phyloP scores from a whole-genome alignment of 2,329 filamentous ascomycete species.

The Colletotrichum sp. region DNA sequence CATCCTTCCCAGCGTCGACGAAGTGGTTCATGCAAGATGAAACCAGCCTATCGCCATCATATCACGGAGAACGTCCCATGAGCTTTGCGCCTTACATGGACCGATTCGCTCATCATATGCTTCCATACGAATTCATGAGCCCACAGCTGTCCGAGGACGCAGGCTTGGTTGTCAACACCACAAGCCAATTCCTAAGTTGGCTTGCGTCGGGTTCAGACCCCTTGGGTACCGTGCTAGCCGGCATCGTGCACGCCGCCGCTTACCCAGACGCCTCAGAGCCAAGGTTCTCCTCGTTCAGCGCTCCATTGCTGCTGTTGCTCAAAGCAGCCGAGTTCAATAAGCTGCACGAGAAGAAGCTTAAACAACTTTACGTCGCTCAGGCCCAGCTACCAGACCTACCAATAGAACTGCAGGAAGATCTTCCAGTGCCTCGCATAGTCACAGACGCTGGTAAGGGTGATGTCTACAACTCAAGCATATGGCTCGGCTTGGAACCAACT shows the following conservation, averaged over 20 bases:
- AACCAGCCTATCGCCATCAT: background rate
- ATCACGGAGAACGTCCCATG: background rate
- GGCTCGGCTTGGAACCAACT: slow-evolving; percentile 86
- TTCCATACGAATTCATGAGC: slow-evolving; percentile 32
- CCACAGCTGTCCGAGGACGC: slow-evolving; percentile 25
- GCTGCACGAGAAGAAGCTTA: slow-evolving; percentile 16
- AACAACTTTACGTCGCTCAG: slow-evolving; percentile 85
- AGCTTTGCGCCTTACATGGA: slow-evolving; percentile 21
- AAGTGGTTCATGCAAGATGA: slow-evolving; percentile 30
- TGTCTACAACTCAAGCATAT: slow-evolving; percentile 85
- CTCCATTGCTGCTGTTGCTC: slow-evolving; percentile 69
- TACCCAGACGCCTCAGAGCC: slow-evolving; percentile 24
- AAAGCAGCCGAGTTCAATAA: slow-evolving; percentile 57
- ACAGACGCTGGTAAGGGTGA: slow-evolving; percentile 73
- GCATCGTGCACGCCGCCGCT: slow-evolving; percentile 33
- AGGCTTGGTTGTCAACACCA: background rate
- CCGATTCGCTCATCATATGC: slow-evolving; percentile 20
- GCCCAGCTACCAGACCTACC: slow-evolving; percentile 76
- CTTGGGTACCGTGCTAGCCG: slow-evolving; percentile 34
- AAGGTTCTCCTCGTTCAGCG: slow-evolving; percentile 62
- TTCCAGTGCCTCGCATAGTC: slow-evolving; percentile 73
- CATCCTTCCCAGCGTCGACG: slow-evolving; percentile 25
- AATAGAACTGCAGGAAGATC: slow-evolving; percentile 61
- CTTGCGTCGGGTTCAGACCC: slow-evolving; percentile 22
- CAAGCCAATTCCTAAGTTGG: slow-evolving; percentile 18